These are phyloP conservation scores for Fusarium secorum DNA, from an alignment of 2,329 filamentous ascomycete genomes.

Conservation along the genomic window DNA sequence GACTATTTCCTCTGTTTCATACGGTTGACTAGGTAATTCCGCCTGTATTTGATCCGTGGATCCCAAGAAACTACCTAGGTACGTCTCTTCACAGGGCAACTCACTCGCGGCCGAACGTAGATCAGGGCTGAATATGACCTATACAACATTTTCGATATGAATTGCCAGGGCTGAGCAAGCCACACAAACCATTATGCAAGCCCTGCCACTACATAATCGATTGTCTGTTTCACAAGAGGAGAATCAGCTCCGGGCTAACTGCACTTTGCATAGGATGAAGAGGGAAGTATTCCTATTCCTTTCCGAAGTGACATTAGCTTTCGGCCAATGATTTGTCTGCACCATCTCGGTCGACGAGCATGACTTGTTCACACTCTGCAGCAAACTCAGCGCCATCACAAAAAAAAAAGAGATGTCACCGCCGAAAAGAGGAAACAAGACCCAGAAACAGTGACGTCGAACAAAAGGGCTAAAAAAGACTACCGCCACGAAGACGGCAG, in stretches of 20 bases:
- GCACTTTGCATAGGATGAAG: background rate
- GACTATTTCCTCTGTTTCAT: slow-evolving; percentile 10
- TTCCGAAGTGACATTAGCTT: background rate
- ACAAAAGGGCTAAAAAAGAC: background rate
- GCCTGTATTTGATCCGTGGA: background rate
- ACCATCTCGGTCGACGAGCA: background rate
- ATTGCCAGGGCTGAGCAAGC: slow-evolving; percentile 14
- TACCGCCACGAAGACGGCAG: slow-evolving; percentile 2
- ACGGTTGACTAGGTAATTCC: background rate
- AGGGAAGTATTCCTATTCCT: background rate
- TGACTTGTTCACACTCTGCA: background rate
- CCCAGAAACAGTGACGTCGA: slow-evolving; percentile 25
- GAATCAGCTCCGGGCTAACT: slow-evolving; percentile 5
- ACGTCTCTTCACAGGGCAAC: background rate
- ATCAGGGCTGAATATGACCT: slow-evolving; percentile 8
- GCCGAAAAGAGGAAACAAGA: slow-evolving; percentile 10
- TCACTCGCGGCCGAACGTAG: background rate
- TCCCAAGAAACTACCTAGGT: background rate
- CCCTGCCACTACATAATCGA: background rate
- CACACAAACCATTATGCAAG: slow-evolving; percentile 21
- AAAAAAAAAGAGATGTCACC: background rate
- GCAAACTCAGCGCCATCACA: background rate
- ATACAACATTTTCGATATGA: slow-evolving; percentile 11
- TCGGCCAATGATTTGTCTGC: background rate
- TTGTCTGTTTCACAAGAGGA: slow-evolving; percentile 17